Conservation (phyloP, 495 filamentous ascomycete species). For the Lasiosphaeriaceae sp. region DNA sequence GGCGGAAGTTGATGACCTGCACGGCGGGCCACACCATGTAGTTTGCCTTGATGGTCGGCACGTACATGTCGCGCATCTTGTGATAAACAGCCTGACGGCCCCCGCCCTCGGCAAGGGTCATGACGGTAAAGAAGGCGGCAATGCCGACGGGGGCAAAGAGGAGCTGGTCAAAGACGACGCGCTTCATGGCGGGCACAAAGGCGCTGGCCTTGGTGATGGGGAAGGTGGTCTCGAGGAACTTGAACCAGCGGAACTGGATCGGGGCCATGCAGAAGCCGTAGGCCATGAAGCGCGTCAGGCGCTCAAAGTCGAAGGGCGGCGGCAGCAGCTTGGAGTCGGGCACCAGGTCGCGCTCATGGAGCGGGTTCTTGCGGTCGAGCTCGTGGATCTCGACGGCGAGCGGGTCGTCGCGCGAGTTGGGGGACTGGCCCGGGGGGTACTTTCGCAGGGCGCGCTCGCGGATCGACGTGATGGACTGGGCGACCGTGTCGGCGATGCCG, state of each 20-base stretch:
- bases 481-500: conserved; percentile 83
- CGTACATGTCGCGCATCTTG: conserved; percentile 90
- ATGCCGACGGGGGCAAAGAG: conserved; percentile 92
- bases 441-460: conserved; percentile 62
- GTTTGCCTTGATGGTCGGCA: conserved; percentile 93
- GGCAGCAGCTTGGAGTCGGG: conserved; percentile 58
- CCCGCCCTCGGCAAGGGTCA: conserved; percentile 95
- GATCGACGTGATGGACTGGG: conserved; percentile 86
- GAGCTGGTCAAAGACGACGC: conserved; percentile 91
- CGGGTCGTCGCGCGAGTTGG: conserved; percentile 58
- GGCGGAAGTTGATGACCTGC: conserved; percentile 93
- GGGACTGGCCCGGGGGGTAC: conserved; percentile 27
- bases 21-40: conserved; percentile 94
- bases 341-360: conserved; percentile 62
- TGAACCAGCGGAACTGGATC: conserved; percentile 95
- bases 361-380: conserved; percentile 73
- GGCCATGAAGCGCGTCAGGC: conserved; percentile 87
- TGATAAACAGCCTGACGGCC: conserved; percentile 71
- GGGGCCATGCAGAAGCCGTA: conserved; percentile 97
- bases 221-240: conserved; percentile 76
- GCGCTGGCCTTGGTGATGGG: conserved; percentile 76
- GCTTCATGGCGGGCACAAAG: conserved; percentile 75
- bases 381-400: conserved; percentile 87
- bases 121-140: conserved; percentile 86
- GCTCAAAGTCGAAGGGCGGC: conserved; percentile 92